Conservation (phyloP, 2,329 filamentous ascomycete genomes). For the Apiospora koreana region DNA sequence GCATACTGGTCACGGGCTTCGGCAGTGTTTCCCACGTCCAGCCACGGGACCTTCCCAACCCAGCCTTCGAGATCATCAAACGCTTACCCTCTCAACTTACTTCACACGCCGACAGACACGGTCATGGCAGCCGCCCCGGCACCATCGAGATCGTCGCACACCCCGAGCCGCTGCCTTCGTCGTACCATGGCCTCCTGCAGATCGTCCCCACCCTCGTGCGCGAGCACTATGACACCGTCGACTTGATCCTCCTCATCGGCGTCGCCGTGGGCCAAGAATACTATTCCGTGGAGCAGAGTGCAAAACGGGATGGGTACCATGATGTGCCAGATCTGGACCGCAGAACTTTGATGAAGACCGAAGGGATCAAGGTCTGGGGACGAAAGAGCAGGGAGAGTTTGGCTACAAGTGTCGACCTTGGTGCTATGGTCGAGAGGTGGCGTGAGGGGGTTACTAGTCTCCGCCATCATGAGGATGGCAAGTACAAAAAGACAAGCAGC, state of each 20-base stretch:
- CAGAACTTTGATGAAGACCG: not conserved
- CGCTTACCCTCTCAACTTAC: not conserved
- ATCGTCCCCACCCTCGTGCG: not conserved
- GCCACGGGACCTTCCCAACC: not conserved
- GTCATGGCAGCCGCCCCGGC: not conserved
- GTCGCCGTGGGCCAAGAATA: not conserved
- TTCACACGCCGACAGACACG: not conserved
- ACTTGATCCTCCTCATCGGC: not conserved
- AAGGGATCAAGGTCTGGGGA: not conserved
- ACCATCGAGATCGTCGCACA: not conserved
- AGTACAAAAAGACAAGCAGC: not conserved
- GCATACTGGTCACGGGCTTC: not conserved
- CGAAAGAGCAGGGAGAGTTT: not conserved
- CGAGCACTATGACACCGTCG: not conserved
- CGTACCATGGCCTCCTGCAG: not conserved
- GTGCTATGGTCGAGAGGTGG: not conserved
- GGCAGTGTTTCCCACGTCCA: not conserved
- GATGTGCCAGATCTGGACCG: not conserved
- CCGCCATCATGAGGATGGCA: not conserved
- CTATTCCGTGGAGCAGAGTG: not conserved
- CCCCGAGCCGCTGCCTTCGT: not conserved
- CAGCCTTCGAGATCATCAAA: not conserved
- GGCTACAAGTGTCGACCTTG: not conserved
- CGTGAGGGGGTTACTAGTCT: not conserved
- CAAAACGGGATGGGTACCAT: not conserved